A percentile compares a stretch with the other conserved stretches of the same genome.
Evolutionary conservation across 257 asterid species (phyloP).

Genomic region (Salvia miltiorrhiza): DNA sequence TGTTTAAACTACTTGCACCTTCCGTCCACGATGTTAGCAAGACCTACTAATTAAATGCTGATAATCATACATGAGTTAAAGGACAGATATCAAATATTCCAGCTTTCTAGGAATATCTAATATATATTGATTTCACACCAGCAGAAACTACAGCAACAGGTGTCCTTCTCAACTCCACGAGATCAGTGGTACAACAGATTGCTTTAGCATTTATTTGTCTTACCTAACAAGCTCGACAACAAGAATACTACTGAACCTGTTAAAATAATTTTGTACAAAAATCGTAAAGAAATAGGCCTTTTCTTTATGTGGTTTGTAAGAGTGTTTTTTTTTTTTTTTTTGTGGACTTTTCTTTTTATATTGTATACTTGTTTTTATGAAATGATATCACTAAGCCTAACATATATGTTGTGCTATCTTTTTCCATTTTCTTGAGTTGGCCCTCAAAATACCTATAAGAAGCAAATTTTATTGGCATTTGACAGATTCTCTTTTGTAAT

Average conservation of each 20-base stretch:
- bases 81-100: conserved; percentile 70
- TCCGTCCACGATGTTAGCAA: background rate
- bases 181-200: conserved; percentile 47
- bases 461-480: no score
- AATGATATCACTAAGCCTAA: no score
- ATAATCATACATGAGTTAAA: conserved; percentile 12
- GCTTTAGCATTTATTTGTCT: conserved; percentile 5
- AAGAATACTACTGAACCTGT: background rate
- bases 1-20: background rate
- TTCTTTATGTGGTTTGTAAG: no score
- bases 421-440: no score
- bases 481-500: background rate
- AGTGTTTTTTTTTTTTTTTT: no score
- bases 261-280: background rate
- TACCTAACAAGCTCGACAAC: background rate
- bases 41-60: background rate
- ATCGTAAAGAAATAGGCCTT: background rate
- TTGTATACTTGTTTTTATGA: no score
- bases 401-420: no score
- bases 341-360: no score
- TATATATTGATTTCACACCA: conserved; percentile 89
- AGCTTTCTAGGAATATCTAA: conserved; percentile 87
- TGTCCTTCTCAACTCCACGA: conserved; percentile 87
- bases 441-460: no score
- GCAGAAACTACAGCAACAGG: conserved; percentile 91